phyloP scores from a whole-genome alignment of 768 basidiomycete genomes.

The Russula sp. region DNA sequence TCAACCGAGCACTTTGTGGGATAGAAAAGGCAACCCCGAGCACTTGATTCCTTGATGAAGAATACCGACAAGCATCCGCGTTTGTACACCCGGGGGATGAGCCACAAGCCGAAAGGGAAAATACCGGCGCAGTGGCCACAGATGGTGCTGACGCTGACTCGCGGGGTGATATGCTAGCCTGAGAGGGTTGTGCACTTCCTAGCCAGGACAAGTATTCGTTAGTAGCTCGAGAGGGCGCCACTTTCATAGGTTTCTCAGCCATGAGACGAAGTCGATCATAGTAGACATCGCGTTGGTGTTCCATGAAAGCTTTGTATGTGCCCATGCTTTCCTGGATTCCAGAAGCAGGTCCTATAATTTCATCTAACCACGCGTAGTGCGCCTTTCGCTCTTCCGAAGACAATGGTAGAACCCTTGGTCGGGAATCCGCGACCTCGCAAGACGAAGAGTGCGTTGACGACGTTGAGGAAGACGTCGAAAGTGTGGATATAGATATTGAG shows the following conservation, averaged over 20 bases:
- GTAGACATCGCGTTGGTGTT: constrained; percentile 41
- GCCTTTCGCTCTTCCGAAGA: constrained; percentile 40
- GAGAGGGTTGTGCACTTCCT: neutral
- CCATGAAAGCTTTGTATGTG: constrained; percentile 48
- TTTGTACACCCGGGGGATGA: neutral
- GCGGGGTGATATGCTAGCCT: neutral
- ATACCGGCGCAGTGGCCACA: neutral
- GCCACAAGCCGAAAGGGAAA: neutral
- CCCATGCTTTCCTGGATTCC: constrained; percentile 48
- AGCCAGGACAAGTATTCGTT: constrained; percentile 4
- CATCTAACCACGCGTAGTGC: constrained; percentile 47
- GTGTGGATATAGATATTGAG: constrained; percentile 1
- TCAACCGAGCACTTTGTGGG: neutral
- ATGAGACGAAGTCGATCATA: constrained; percentile 36
- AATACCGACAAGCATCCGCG: neutral
- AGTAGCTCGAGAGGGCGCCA: neutral
- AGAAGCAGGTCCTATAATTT: constrained; percentile 40
- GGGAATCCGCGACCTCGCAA: constrained; percentile 13
- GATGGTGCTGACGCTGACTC: neutral
- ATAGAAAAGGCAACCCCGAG: neutral
- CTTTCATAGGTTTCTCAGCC: constrained; percentile 7
- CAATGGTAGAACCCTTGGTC: constrained; percentile 6
- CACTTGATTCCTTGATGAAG: neutral
- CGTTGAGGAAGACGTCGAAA: constrained; percentile 13
- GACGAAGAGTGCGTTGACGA: constrained; percentile 10